Evolutionary conservation across 257 asterid species (phyloP).

Genomic region (Solanum corneliomulleri): DNA sequence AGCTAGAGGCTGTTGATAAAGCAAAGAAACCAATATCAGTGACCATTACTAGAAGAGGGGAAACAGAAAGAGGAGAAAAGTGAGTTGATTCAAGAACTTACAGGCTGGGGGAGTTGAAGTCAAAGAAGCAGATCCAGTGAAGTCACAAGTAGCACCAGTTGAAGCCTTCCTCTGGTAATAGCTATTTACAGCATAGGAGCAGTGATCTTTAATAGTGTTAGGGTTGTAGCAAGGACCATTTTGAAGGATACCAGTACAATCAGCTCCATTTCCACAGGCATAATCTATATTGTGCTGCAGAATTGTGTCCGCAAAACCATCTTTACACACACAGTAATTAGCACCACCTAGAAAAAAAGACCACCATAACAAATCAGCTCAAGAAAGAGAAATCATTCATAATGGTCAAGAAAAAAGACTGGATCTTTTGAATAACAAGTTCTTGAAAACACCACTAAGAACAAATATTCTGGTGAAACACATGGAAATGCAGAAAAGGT

Average conservation of each 20-base stretch:
- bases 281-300: constrained; percentile 73
- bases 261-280: constrained; percentile 85
- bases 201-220: constrained; percentile 70
- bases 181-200: constrained; percentile 80
- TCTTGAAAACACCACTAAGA: not conserved
- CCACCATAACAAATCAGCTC: constrained; percentile 10
- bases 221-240: constrained; percentile 68
- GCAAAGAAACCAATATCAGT: not conserved
- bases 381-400: not conserved
- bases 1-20: constrained; percentile 21
- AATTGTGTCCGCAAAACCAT: constrained; percentile 19
- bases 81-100: constrained; percentile 6
- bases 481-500: not conserved
- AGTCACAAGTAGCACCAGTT: constrained; percentile 51
- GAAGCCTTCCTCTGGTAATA: constrained; percentile 57
- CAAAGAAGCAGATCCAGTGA: constrained; percentile 40
- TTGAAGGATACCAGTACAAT: constrained; percentile 47
- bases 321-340: constrained; percentile 50
- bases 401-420: not conserved
- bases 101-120: constrained; percentile 26
- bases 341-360: constrained; percentile 30
- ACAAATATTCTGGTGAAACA: not conserved
- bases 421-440: not conserved
- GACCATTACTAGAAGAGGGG: not conserved
- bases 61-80: not conserved